These are phyloP conservation scores for Blastobotrys persicus DNA, from an alignment of 1,139 yeast species.

Conservation along the genomic window DNA sequence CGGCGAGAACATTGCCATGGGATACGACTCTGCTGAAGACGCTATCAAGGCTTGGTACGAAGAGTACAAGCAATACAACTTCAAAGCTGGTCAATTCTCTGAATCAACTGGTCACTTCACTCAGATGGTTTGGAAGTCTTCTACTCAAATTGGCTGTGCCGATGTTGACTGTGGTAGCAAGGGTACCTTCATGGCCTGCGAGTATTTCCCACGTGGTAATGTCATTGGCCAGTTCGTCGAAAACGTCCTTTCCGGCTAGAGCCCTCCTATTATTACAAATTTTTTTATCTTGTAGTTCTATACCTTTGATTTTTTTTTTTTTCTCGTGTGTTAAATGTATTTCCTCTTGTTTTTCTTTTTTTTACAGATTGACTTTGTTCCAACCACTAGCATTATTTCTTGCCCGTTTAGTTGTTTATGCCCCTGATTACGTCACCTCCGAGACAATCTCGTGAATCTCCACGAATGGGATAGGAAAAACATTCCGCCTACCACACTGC, in stretches of 20 bases:
- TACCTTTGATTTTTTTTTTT: conserved; percentile 2
- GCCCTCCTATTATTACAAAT: neutral
- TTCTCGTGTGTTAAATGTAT: neutral
- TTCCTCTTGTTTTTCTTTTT: neutral
- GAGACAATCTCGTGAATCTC: too few species aligned
- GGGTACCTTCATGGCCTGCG: conserved; percentile 39
- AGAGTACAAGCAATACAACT: conserved; percentile 58
- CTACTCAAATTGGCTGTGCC: conserved; percentile 76
- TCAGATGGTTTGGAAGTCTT: conserved; percentile 75
- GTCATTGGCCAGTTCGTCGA: conserved; percentile 43
- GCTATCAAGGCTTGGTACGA: conserved; percentile 84
- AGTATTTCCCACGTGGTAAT: conserved; percentile 43
- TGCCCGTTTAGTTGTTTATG: too few species aligned
- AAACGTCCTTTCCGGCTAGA: conserved; percentile 43
- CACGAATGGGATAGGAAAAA: too few species aligned
- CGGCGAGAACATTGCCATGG: conserved; percentile 89
- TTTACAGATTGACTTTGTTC: too few species aligned
- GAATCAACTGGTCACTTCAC: conserved; percentile 71
- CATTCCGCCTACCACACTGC: too few species aligned
- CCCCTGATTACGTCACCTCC: neutral
- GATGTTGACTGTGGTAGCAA: conserved; percentile 38
- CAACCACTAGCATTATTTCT: too few species aligned
- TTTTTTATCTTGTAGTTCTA: conserved; percentile 7
- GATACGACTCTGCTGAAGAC: conserved; percentile 52
- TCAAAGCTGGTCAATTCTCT: conserved; percentile 42